Evolutionary conservation across 331 rosid species (phyloP), one percentile per base, ranked within the genome.

Genomic region (Acacia pycnantha): DNA sequence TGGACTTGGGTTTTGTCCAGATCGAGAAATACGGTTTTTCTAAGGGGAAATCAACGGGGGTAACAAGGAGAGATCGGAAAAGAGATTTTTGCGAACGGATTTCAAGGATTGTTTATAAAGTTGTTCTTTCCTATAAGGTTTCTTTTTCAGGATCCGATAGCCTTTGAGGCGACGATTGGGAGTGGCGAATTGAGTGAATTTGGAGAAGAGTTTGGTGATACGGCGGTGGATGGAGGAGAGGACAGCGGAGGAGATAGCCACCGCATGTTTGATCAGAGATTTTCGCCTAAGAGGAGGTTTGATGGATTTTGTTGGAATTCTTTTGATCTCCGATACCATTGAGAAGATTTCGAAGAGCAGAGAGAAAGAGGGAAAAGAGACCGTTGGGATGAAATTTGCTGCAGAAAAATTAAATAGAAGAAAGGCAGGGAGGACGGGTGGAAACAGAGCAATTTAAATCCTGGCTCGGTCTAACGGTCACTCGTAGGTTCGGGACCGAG

Each of bases 301-400:
- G 35, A 79, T 72, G 68, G 89, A 73, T 24, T 75, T 85, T 40
- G 80, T 29, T 27, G 83, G 81, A 43, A 81, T 86, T 83, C 67
- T 86, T 82, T 78, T 91, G 67, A 83, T 70, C 81, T 85, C 89
- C 33, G 96, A 86, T 79, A 91, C 92, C 93, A 91, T 91, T 78
- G 75, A 62, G 43, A 16, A 35, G 21, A 71, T 78, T 70, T 80
- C n/a, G 10, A 21, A 56, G 27, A 21, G 64, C 4, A 19, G 61
- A n/a, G 61, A 21, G 1, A 19, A 18, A 18, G 26, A 21, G 62
- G 43, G 26, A 29, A 22, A 73, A 78, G 72, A 70, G 62, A 29
- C 14, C 18, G 33, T 67, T 53, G n/a, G 21, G 66, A 21, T 54
- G 54, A 5, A 48, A 77, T 22, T 51, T 21, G 37, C 22, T 21